phyloP scores from a whole-genome alignment of 2,329 filamentous ascomycete species.

The Apiospora rasikravindrae region DNA sequence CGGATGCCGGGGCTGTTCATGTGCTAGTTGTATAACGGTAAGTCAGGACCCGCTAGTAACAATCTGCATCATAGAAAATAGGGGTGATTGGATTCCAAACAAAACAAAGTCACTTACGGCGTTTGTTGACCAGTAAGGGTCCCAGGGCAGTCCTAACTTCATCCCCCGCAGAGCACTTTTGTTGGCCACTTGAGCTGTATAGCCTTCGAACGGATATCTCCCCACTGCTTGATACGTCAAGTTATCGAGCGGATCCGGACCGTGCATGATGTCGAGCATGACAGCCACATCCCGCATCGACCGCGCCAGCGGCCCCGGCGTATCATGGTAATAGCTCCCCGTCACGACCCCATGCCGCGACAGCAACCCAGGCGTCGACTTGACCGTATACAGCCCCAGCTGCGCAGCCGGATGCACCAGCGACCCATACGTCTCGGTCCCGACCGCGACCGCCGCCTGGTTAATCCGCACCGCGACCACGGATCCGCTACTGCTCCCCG shows the following conservation, averaged over 20 bases:
- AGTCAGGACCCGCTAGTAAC: too few relatives aligned
- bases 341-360: conserved; percentile 35
- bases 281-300: conserved; percentile 37
- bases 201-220: neutral
- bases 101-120: neutral
- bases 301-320: conserved; percentile 37
- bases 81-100: too few relatives aligned
- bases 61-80: too few relatives aligned
- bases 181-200: neutral
- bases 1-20: neutral
- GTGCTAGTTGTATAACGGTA: neutral
- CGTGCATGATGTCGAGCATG: conserved; percentile 37
- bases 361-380: conserved; percentile 28
- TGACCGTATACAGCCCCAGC: conserved; percentile 26
- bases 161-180: neutral
- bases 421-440: neutral
- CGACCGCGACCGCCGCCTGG: neutral
- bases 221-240: neutral
- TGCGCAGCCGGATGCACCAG: conserved; percentile 28
- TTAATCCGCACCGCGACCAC: conserved; percentile 7
- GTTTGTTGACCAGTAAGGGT: neutral
- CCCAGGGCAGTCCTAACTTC: neutral
- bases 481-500: conserved; percentile 24
- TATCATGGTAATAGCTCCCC: conserved; percentile 36
- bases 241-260: conserved; percentile 4